These are phyloP conservation scores for Knoxia roxburghii DNA, from an alignment of 257 asterid species.

Conservation along the genomic window DNA sequence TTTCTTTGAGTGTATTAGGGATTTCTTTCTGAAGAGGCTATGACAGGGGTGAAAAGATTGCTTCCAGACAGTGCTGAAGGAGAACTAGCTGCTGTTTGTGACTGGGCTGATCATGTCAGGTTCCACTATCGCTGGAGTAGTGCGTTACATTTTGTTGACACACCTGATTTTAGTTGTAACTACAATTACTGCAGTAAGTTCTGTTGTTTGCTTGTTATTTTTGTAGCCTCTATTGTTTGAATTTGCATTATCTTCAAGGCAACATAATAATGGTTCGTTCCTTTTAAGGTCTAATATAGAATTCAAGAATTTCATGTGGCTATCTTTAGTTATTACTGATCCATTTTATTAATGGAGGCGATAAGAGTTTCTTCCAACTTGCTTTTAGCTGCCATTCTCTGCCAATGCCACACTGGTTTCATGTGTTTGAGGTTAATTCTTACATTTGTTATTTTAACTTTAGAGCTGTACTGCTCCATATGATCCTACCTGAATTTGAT, in stretches of 20 bases:
- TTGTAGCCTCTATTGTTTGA: background rate
- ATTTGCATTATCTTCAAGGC: background rate
- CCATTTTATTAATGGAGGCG: background rate
- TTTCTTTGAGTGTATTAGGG: conserved; percentile 30
- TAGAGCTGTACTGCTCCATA: background rate
- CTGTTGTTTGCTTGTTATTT: background rate
- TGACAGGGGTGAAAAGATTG: conserved; percentile 53
- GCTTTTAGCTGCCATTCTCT: background rate
- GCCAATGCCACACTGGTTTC: background rate
- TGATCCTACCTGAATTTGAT: background rate
- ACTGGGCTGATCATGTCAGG: conserved; percentile 77
- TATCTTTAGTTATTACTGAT: background rate
- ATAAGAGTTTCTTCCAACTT: background rate
- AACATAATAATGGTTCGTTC: background rate
- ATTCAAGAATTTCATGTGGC: background rate
- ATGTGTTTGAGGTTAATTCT: background rate
- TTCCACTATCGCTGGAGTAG: conserved; percentile 76
- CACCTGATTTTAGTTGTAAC: conserved; percentile 94
- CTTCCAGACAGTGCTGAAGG: conserved; percentile 90
- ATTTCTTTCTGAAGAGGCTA: conserved; percentile 65
- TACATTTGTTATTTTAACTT: background rate
- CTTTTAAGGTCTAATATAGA: background rate
- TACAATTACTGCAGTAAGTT: conserved; percentile 82
- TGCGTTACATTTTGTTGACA: conserved; percentile 71
- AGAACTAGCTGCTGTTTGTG: conserved; percentile 76